A percentile compares a stretch with the other conserved stretches of the same genome.
Conservation (phyloP, 1,284 basidiomycete species). For the Hymenochaete sp. region DNA sequence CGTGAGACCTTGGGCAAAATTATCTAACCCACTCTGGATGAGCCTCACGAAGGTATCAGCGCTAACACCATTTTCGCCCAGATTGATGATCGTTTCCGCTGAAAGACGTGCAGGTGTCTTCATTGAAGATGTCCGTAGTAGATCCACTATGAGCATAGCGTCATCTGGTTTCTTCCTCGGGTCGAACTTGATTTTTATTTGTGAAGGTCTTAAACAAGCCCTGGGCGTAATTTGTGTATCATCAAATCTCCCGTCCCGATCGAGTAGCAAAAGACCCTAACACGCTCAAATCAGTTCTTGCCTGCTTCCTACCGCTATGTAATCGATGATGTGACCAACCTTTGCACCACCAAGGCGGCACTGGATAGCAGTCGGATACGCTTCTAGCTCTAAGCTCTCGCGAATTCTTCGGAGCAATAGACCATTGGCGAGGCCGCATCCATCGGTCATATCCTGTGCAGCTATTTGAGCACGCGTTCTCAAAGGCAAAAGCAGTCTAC, state of each 20-base stretch:
- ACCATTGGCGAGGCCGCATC: too few species aligned
- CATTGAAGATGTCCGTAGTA: conserved; percentile 38
- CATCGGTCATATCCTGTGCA: conserved; percentile 42
- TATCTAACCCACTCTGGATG: conserved; percentile 29
- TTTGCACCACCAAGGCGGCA: too few species aligned
- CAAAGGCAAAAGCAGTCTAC: neutral
- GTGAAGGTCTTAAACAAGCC: conserved; percentile 39
- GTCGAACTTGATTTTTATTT: conserved; percentile 40
- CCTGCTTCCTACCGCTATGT: too few species aligned
- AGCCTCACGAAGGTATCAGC: conserved; percentile 31
- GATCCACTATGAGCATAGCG: conserved; percentile 36
- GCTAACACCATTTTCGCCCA: conserved; percentile 43
- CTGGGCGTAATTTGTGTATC: conserved; percentile 21
- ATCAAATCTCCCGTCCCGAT: conserved; percentile 26
- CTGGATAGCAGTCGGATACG: too few species aligned
- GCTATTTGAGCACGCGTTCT: conserved; percentile 21
- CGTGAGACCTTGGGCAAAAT: conserved; percentile 31
- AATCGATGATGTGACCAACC: too few species aligned
- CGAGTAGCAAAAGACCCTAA: conserved; percentile 39
- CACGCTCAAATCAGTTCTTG: too few species aligned
- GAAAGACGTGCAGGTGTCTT: conserved; percentile 35
- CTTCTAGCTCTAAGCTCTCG: too few species aligned
- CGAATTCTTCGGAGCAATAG: too few species aligned
- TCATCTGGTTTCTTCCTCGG: conserved; percentile 26
- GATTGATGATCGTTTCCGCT: conserved; percentile 41